Evolutionary conservation across 306 rosid species (phyloP), one percentile per base, ranked within the genome.

Genomic region (Benincasa hispida): DNA sequence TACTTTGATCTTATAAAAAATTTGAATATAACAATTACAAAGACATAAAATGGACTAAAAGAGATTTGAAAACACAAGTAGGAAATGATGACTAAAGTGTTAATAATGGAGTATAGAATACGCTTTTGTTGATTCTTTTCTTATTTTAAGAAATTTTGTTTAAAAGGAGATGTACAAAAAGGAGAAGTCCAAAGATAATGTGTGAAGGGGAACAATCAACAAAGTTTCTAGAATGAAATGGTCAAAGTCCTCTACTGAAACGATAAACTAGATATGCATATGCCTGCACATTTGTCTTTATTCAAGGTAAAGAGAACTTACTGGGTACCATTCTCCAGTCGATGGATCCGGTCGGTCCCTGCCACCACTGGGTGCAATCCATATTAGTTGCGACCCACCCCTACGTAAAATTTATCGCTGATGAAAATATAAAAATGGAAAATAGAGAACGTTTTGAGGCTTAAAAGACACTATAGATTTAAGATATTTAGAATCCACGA

Each of bases 331-430:
- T 78, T 92, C 99, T 77, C 86, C 84, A 7, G 91, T 87, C 1
- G 50, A 58, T 21, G 90, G 89, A 88, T 86, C 88, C 30, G 96
- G 89, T 66, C 99, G 88, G 73, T 95, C 99, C 88, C 99, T 89
- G 22, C 99, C 99, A 14, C 99, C 99, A 42, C 99, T 95, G 48
- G 99, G 98, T 57, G 99, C 99, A 87, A 95, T 89, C 99, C 99
- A 95, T 73, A 95, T 77, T 60, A 95, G 62, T 80, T 92, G 98
- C 37, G 98, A 95, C 66, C 99, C 98, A 78, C 89, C 83, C 90
- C 99, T 95, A 82, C 25, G 42, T 47, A 47, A 45, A 47, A 70
- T 42, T 47, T 69, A 25, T 8, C 32, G 25, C 61, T n/a, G 30
- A 59, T 59, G 45, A 35, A 12, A 32, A 28, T 22, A 27, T 60